Base-by-base conservation (phyloP, 1,139 yeast species). In the Yamadazyma epiphylla region DNA sequence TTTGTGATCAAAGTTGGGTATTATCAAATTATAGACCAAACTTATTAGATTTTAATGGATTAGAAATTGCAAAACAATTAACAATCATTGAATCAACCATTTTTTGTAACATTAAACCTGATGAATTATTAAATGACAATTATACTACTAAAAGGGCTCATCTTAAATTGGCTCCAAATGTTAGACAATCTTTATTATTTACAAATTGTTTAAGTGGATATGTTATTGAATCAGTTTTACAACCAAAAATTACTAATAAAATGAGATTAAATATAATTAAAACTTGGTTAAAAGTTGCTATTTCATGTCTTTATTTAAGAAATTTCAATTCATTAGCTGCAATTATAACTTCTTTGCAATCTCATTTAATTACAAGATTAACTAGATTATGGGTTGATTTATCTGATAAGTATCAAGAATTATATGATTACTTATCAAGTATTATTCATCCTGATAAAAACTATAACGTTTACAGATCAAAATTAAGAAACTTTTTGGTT, bases 271-370 rank as follows among this genome's bases (percentile, higher is more conserved):
- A 76, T 42, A 64, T 75, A 28, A 58, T 88, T 23, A 82, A 82
- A 51, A 76, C 79, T 13, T 89, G 97, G 96, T 64, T 89, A 40
- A 85, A 84, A 48, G 71, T 87, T 26, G 91, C 94, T 0, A 73
- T 84, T 35, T 82, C 89, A n/a, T 80, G 94, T 47, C 66, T 81
- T 32, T 83, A 84, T 45, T 64, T 87, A 48, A 68, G 94, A 37
- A 88, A 88, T 52, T 86, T 81, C 62, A 89, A 89, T 54, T 80
- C 95, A 0, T 63, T 87, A 35, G 91, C 95, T n/a, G 85, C 95
- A 0, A 84, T 89, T 31, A 75, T 88, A 53, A 82, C 94, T 0
- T 76, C 95, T 0, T 67, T 89, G 41, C 96, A 88, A 55, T 80
- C 87, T 26, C 91, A 86, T 46, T 71, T 85, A 28, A 69, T 89